These are phyloP conservation scores for Sphagnum tenellum DNA, from an alignment of 225 moss, liverwort and hornwort species.

Conservation along the genomic window DNA sequence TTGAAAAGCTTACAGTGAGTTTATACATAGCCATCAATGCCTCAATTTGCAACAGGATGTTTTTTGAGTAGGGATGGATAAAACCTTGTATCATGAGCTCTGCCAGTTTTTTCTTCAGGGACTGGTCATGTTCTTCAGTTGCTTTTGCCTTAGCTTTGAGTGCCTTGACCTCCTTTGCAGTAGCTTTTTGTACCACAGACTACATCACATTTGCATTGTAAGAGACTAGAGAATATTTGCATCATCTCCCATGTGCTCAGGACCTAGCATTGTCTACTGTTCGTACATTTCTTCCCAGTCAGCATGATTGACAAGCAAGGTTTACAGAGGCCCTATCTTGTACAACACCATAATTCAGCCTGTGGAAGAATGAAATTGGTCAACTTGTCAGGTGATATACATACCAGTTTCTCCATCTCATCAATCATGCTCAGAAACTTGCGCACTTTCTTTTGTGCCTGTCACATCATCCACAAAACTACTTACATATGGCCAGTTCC, in stretches of 20 bases:
- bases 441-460: slow-evolving; percentile 58
- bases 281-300: no score
- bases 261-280: no score
- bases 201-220: slow-evolving; percentile 7
- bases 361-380: no score
- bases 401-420: slow-evolving; percentile 59
- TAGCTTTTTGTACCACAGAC: slow-evolving; percentile 51
- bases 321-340: no score
- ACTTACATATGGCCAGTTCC: no score
- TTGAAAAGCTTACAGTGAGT: background rate
- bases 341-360: no score
- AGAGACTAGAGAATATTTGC: no score
- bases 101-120: slow-evolving; percentile 33
- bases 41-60: no score
- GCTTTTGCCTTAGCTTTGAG: slow-evolving; percentile 46
- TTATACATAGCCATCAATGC: no score
- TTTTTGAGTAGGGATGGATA: background rate
- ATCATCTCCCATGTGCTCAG: no score
- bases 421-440: slow-evolving; percentile 42
- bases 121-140: slow-evolving; percentile 41
- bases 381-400: background rate
- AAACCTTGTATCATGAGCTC: slow-evolving; percentile 50
- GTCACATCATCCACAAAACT: slow-evolving; percentile 4
- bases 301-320: no score
- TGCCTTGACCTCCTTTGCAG: slow-evolving; percentile 49